These are phyloP conservation scores for Licmophora abbreviata DNA, from an alignment of 108 stramenopile species.

Conservation along the genomic window DNA sequence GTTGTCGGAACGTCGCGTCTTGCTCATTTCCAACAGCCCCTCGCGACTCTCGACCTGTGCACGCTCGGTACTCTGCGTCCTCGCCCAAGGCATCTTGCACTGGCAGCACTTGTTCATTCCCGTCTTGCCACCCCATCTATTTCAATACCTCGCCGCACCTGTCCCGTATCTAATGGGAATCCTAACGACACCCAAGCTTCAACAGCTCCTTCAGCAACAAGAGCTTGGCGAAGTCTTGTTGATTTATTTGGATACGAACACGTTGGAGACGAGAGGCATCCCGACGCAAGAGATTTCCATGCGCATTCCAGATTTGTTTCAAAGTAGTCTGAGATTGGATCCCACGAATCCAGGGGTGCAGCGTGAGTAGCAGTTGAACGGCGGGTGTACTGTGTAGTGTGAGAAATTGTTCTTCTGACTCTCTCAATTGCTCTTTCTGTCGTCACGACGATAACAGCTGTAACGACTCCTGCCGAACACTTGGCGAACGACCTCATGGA, in stretches of 20 bases:
- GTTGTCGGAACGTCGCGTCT: constrained; percentile 67
- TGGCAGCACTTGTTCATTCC: constrained; percentile 82
- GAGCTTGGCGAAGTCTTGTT: constrained; percentile 73
- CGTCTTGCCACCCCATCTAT: constrained; percentile 70
- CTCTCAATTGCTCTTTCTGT: not conserved
- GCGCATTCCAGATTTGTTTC: constrained; percentile 43
- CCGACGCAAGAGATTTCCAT: constrained; percentile 15
- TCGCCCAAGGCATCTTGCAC: constrained; percentile 65
- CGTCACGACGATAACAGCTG: not conserved
- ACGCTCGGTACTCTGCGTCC: constrained; percentile 47
- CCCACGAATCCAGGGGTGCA: not conserved
- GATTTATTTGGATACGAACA: constrained; percentile 65
- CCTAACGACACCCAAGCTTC: constrained; percentile 21
- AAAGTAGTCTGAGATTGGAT: constrained; percentile 1
- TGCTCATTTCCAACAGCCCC: constrained; percentile 53
- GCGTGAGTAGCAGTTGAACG: too few species aligned
- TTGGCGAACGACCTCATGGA: constrained; percentile 70
- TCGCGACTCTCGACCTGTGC: constrained; percentile 69
- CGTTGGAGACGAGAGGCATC: constrained; percentile 64
- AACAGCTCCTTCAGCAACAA: constrained; percentile 25
- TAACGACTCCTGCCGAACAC: constrained; percentile 38
- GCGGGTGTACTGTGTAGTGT: constrained; percentile 3
- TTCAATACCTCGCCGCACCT: constrained; percentile 50
- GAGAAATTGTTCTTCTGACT: constrained; percentile 8
- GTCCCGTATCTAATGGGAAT: constrained; percentile 77